Percentiles rank a stretch among this genome's conserved stretches.
Evolutionary conservation across 2,329 filamentous ascomycete species (phyloP).

Genomic region (Hirsutella minnesotensis): DNA sequence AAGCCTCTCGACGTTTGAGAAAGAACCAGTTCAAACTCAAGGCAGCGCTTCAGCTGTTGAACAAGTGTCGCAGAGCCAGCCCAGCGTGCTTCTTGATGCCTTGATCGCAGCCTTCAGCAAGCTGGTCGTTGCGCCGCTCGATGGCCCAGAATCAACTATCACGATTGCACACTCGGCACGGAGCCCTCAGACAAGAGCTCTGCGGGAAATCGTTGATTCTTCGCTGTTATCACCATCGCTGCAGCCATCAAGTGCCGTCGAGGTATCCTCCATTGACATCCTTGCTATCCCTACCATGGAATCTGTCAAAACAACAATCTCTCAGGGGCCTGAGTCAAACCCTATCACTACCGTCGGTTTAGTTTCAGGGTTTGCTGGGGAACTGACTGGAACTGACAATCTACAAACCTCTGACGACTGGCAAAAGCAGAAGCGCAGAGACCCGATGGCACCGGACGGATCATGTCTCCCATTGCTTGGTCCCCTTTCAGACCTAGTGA

Average conservation of each 20-base stretch:
- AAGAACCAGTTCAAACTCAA: not conserved
- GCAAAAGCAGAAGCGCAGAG: not conserved
- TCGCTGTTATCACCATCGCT: not conserved
- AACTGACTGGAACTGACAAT: not conserved
- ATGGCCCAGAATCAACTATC: not conserved
- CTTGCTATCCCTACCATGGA: too few relatives aligned
- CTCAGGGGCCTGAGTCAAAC: too few relatives aligned
- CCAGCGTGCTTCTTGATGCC: conserved; percentile 4
- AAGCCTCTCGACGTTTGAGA: too few relatives aligned
- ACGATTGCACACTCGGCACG: not conserved
- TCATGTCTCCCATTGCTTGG: conserved; percentile 7
- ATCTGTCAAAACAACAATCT: too few relatives aligned
- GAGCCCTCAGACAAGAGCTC: not conserved
- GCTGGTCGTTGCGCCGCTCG: not conserved
- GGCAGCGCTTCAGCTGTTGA: not conserved
- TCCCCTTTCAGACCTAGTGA: conserved; percentile 8
- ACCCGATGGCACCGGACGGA: not conserved
- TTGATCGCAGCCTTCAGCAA: conserved; percentile 8
- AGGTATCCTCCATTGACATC: too few relatives aligned
- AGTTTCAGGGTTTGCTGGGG: not conserved
- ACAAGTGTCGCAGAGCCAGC: not conserved
- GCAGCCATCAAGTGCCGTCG: not conserved
- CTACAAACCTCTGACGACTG: not conserved
- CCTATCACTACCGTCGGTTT: too few relatives aligned
- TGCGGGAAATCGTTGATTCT: not conserved